Base-by-base conservation (phyloP, 1,139 yeast genomes). In the Saccharomycopsis phalli region DNA sequence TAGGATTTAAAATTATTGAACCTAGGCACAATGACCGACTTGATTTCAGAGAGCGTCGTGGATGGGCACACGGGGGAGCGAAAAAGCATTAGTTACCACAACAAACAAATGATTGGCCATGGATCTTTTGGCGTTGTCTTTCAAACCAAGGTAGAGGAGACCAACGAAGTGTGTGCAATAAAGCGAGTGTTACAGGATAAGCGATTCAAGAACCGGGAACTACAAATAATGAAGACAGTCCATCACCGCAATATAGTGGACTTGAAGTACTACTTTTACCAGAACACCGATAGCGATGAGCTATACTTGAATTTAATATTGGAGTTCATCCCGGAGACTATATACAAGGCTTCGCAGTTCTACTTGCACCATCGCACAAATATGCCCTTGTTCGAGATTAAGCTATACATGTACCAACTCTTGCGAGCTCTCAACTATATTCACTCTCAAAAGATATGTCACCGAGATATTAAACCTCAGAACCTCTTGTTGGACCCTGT, bases 51-150 rank as follows among this genome's bases (percentile, higher is more conserved):
- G 58, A 75, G 72, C 47, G 94, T 80, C 47, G 76, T 73, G 53
- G 81, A 80, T 53, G 91, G 93, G 39, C 78, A 71, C 53, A 74
- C 81, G 16, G 88, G 83, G 45, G 79, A 75, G 50, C 54, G 67
- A 30, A 69, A 69, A 44, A 71, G 71, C 42, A 68, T 83, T 45
- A 73, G 72, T 47, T 82, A 81, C 62, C 74, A 84, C 25, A 84
- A 79, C 55, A 73, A 76, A 44, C 77, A 83, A 54, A 88, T 88
- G 69, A 94, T 88, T 39, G 98, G 98, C 14, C 94, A 86, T 60
- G 98, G 98, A 13, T 87, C 97, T 17, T 91, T 91, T 65, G 98
- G 98, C 4, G 91, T 87, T 26, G 98, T 91, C 22, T 87, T 86
- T 58, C 94, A 86, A 54, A 86, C 95, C 7, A 79, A 75, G 47